Conservation (phyloP, 2,329 filamentous ascomycete species). For the Pyrenophora seminiperda region DNA sequence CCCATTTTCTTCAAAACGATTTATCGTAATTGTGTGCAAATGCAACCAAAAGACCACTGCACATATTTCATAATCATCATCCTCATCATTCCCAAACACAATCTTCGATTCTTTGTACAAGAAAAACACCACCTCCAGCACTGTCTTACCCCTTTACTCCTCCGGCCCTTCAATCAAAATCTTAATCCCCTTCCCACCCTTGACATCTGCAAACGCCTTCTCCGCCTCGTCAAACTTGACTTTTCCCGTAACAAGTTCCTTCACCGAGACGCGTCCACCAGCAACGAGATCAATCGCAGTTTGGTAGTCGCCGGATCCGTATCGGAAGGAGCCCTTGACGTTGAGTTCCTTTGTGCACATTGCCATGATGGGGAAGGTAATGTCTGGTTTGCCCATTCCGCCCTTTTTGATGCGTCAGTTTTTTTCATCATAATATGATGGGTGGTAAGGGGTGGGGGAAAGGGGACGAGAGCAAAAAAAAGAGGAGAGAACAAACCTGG, state of each 20-base stretch:
- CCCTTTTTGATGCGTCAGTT: constrained; percentile 29
- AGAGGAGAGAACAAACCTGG: constrained; percentile 35
- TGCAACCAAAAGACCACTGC: too few species aligned
- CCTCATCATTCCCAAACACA: background rate
- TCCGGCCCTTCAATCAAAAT: constrained; percentile 57
- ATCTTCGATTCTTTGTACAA: background rate
- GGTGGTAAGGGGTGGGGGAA: background rate
- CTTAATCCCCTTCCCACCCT: constrained; percentile 78
- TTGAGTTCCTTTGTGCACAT: constrained; percentile 89
- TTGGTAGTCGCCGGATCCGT: constrained; percentile 85
- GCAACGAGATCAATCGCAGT: constrained; percentile 79
- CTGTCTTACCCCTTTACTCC: constrained; percentile 14
- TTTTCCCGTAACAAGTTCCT: constrained; percentile 77
- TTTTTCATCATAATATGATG: background rate
- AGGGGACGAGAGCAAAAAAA: background rate
- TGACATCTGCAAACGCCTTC: constrained; percentile 84
- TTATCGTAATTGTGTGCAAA: too few species aligned
- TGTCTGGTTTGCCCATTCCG: constrained; percentile 87
- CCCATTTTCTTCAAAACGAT: too few species aligned
- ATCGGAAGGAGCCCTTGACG: constrained; percentile 85
- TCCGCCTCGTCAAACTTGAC: constrained; percentile 84
- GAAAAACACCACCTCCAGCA: background rate
- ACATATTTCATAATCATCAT: too few species aligned
- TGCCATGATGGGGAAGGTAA: constrained; percentile 89
- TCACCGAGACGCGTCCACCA: constrained; percentile 71